Conservation (phyloP, 2,329 filamentous ascomycete species). For the Trichophaea hybrida region DNA sequence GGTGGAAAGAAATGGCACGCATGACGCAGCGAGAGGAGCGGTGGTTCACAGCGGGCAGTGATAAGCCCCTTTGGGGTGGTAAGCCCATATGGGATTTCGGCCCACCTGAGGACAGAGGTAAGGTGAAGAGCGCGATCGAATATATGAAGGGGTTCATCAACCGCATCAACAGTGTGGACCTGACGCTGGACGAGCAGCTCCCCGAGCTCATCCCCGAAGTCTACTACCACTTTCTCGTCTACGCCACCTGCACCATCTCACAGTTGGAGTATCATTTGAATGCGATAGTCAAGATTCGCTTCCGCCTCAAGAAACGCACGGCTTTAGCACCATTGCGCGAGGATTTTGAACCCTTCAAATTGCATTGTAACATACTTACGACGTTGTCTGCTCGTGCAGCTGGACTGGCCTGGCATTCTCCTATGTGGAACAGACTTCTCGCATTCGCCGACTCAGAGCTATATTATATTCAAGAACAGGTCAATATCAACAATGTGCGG, state of each 20-base stretch:
- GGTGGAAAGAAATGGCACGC: neutral
- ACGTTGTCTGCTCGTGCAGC: neutral
- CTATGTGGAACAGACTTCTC: neutral
- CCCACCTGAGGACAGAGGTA: neutral
- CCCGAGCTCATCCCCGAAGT: neutral
- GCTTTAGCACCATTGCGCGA: neutral
- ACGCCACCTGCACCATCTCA: neutral
- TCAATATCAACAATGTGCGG: neutral
- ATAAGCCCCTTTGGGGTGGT: neutral
- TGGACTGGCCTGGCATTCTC: neutral
- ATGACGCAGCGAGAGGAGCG: neutral
- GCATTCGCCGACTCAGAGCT: neutral
- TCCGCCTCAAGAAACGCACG: too few species aligned
- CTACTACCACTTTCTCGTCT: neutral
- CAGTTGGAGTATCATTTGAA: neutral
- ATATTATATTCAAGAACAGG: neutral
- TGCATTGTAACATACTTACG: neutral
- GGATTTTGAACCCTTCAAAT: neutral
- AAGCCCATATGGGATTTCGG: neutral
- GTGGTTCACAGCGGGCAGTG: neutral
- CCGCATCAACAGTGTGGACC: neutral
- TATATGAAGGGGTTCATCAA: neutral
- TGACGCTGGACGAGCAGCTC: neutral
- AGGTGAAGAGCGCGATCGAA: neutral
- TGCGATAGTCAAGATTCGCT: too few species aligned